Conservation (phyloP, 768 basidiomycete species). For the Candolleomyces eurysporus region DNA sequence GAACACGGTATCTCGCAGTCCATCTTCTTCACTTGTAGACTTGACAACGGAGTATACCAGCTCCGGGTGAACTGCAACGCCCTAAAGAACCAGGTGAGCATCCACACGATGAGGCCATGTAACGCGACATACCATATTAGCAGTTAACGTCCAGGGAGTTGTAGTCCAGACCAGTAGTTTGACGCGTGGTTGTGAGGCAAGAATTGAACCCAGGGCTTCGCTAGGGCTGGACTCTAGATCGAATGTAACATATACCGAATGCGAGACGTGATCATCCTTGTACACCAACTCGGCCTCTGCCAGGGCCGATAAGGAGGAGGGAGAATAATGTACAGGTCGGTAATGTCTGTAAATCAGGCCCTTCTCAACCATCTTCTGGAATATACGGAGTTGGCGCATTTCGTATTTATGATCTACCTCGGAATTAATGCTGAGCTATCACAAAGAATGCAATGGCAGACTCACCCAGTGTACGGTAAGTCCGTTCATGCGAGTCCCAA, state of each 20-base stretch:
- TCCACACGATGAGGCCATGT: neutral
- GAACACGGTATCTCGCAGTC: slow-evolving; percentile 21
- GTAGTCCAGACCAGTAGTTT: slow-evolving; percentile 92
- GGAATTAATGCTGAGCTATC: neutral
- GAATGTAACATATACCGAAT: slow-evolving; percentile 85
- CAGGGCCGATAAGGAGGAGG: slow-evolving; percentile 89
- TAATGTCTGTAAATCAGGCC: slow-evolving; percentile 84
- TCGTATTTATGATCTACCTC: slow-evolving; percentile 79
- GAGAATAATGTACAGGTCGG: slow-evolving; percentile 92
- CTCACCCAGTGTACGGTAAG: slow-evolving; percentile 85
- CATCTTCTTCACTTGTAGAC: slow-evolving; percentile 8
- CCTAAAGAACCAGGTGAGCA: slow-evolving; percentile 47
- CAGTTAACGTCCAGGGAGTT: slow-evolving; percentile 95
- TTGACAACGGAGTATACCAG: slow-evolving; percentile 62
- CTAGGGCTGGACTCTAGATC: slow-evolving; percentile 41
- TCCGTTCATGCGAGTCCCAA: slow-evolving; percentile 61
- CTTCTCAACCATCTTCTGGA: slow-evolving; percentile 84
- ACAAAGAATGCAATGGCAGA: neutral
- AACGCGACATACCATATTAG: slow-evolving; percentile 74
- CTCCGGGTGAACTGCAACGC: slow-evolving; percentile 81
- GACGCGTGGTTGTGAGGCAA: slow-evolving; percentile 31
- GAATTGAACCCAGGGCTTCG: slow-evolving; percentile 27
- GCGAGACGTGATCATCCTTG: slow-evolving; percentile 83
- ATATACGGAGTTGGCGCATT: slow-evolving; percentile 81
- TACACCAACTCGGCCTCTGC: slow-evolving; percentile 95